Conservation (phyloP, 1,139 yeast species). For the Arxiozyma slooffiae region DNA sequence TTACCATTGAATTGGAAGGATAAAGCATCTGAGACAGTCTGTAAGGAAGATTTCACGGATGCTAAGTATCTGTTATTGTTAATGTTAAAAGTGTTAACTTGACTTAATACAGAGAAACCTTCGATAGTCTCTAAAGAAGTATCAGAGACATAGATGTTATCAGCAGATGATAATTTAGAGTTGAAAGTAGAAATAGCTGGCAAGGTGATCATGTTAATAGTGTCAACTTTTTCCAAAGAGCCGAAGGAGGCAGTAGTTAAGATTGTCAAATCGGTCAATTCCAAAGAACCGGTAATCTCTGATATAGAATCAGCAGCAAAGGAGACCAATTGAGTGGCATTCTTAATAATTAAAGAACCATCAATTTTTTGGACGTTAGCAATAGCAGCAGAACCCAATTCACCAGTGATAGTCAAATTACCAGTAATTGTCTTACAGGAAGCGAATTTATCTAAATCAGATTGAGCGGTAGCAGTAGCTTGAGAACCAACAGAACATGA, state of each 20-base stretch:
- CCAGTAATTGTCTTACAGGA: slow-evolving; percentile 78
- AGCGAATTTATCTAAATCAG: slow-evolving; percentile 65
- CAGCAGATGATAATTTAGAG: slow-evolving; percentile 69
- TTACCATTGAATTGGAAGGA: slow-evolving; percentile 82
- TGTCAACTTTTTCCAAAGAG: slow-evolving; percentile 69
- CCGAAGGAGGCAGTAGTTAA: slow-evolving; percentile 68
- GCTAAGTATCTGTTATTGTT: slow-evolving; percentile 77
- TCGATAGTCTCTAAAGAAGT: slow-evolving; percentile 70
- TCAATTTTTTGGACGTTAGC: slow-evolving; percentile 57
- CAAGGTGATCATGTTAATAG: slow-evolving; percentile 68
- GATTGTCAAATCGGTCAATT: slow-evolving; percentile 54
- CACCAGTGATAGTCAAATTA: slow-evolving; percentile 62
- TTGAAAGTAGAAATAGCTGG: slow-evolving; percentile 68
- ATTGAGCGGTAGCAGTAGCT: slow-evolving; percentile 67
- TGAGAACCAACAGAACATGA: slow-evolving; percentile 39
- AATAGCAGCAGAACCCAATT: slow-evolving; percentile 46
- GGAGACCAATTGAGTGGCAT: slow-evolving; percentile 52
- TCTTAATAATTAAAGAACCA: slow-evolving; percentile 62
- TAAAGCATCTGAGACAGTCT: slow-evolving; percentile 63
- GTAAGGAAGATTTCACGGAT: slow-evolving; percentile 61
- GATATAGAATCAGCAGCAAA: slow-evolving; percentile 72
- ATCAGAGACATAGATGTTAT: slow-evolving; percentile 68
- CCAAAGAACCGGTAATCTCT: slow-evolving; percentile 63
- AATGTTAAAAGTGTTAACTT: slow-evolving; percentile 67
- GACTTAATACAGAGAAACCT: slow-evolving; percentile 65